Evolutionary conservation across 2,329 filamentous ascomycete genomes (phyloP).

Genomic region (Colletotrichum tofieldiae): DNA sequence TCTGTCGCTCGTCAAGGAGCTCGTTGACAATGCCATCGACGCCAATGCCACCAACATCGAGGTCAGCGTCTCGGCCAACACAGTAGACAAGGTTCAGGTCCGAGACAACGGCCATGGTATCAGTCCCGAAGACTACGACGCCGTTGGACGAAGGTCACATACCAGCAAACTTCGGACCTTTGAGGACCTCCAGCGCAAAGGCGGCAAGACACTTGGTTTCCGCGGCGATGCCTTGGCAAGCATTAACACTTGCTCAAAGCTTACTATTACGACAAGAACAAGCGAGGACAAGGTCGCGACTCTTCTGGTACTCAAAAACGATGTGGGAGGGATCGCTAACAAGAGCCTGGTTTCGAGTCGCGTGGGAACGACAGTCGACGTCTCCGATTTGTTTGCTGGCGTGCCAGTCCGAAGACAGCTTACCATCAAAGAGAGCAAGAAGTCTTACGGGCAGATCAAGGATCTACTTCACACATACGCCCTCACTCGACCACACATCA

Average conservation of each 20-base stretch:
- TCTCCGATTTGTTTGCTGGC: slow-evolving; percentile 71
- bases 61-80: slow-evolving; percentile 75
- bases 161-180: slow-evolving; percentile 82
- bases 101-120: slow-evolving; percentile 84
- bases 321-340: slow-evolving; percentile 58
- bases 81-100: slow-evolving; percentile 78
- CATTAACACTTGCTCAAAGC: slow-evolving; percentile 71
- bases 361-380: slow-evolving; percentile 78
- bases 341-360: slow-evolving; percentile 64
- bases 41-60: slow-evolving; percentile 78
- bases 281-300: slow-evolving; percentile 73
- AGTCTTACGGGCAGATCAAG: slow-evolving; percentile 71
- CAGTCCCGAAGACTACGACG: slow-evolving; percentile 70
- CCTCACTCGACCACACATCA: slow-evolving; percentile 75
- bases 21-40: slow-evolving; percentile 84
- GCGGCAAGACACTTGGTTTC: slow-evolving; percentile 78
- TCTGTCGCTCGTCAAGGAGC: slow-evolving; percentile 78
- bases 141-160: slow-evolving; percentile 76
- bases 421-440: slow-evolving; percentile 70
- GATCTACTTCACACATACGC: slow-evolving; percentile 75
- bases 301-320: slow-evolving; percentile 59
- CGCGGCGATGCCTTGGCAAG: slow-evolving; percentile 82
- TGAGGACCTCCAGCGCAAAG: slow-evolving; percentile 71
- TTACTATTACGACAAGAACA: slow-evolving; percentile 76
- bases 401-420: slow-evolving; percentile 76